Percentiles rank a stretch among this genome's conserved stretches.
These are phyloP conservation scores for Boletus rubroflammeus DNA, from an alignment of 768 basidiomycete species.

Conservation along the genomic window DNA sequence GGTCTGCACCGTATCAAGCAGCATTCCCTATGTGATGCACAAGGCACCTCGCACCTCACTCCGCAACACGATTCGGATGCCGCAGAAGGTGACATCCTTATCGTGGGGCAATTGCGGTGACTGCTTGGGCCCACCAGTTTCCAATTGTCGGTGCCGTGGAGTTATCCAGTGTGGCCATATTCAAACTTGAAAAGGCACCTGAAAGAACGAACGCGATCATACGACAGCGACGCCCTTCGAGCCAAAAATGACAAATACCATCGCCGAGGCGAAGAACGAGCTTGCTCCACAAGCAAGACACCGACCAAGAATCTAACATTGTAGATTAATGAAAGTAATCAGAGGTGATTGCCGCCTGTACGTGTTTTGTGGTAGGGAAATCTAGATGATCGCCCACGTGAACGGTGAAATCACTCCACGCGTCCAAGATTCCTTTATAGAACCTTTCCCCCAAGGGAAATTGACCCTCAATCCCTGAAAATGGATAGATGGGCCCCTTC, in stretches of 20 bases:
- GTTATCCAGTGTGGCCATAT: background rate
- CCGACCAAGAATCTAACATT: background rate
- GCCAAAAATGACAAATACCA: background rate
- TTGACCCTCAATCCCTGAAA: background rate
- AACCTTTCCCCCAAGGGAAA: background rate
- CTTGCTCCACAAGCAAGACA: background rate
- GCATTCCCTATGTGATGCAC: background rate
- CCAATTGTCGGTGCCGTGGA: background rate
- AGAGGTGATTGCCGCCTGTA: background rate
- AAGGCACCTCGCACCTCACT: background rate
- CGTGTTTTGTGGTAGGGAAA: background rate
- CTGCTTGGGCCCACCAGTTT: background rate
- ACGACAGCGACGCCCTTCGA: background rate
- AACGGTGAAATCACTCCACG: background rate
- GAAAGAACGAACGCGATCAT: background rate
- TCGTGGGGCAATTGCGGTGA: background rate
- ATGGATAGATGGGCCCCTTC: background rate
- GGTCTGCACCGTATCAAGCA: background rate
- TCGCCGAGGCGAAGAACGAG: background rate
- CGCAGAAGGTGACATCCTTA: background rate
- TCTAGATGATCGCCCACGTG: background rate
- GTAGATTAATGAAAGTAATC: background rate
- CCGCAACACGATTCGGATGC: background rate
- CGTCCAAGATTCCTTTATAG: background rate
- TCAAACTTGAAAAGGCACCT: background rate